phyloP scores from a whole-genome alignment of 106 monocot genomes.

The Acorus gramineus region DNA sequence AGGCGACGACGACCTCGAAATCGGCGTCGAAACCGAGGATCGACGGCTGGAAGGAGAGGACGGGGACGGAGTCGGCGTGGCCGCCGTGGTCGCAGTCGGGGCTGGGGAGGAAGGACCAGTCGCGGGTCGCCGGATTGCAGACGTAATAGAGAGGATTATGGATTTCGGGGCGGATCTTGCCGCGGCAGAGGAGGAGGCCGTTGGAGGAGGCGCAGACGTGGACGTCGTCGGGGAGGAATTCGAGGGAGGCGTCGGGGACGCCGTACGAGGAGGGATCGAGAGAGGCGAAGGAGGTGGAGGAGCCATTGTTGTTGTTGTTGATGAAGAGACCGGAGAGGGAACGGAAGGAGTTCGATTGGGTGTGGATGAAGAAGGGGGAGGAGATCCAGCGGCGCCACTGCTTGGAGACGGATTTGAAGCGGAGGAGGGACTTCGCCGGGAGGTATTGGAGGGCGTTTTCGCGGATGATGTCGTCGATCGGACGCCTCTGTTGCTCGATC shows the following conservation, averaged over 20 bases:
- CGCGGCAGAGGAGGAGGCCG: slow-evolving; percentile 19
- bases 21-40: slow-evolving; percentile 15
- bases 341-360: slow-evolving; percentile 3
- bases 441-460: slow-evolving; percentile 2
- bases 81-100: slow-evolving; percentile 3
- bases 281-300: neutral
- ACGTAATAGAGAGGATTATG: slow-evolving; percentile 5
- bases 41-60: slow-evolving; percentile 14
- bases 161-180: slow-evolving; percentile 7
- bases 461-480: no score
- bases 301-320: neutral
- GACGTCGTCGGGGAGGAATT: no score
- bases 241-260: neutral
- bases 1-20: slow-evolving; percentile 20
- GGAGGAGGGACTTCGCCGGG: slow-evolving; percentile 8
- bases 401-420: slow-evolving; percentile 4
- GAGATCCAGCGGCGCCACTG: slow-evolving; percentile 8
- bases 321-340: slow-evolving; percentile 10
- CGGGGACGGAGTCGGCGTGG: slow-evolving; percentile 14
- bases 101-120: slow-evolving; percentile 9
- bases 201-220: slow-evolving; percentile 8
- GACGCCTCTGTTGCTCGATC: no score
- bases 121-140: slow-evolving; percentile 21
- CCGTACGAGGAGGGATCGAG: neutral
- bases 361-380: slow-evolving; percentile 12